Evolutionary conservation across 441 rosid genomes (phyloP), one percentile per base, ranked within the genome.

Genomic region (Flueggea neowawraea): DNA sequence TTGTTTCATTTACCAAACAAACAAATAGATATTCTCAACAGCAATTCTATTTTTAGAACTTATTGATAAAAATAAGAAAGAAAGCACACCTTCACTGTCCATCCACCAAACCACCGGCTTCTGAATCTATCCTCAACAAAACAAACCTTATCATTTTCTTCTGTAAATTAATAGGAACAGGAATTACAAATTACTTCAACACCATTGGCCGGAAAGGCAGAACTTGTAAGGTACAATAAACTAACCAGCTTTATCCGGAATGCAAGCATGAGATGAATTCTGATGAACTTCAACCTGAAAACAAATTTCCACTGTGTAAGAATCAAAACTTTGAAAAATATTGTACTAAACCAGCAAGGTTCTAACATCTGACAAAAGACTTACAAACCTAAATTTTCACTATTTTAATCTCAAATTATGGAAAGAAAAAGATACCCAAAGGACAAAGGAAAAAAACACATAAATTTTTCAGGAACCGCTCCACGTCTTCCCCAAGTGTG

Each of bases 31-130:
- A 22, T 22, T 22, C 28, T 22, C 28, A 1, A 22, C 28, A 22
- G 28, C 1, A 22, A 22, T 22, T 22, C 2, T 22, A 22, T 22
- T 1, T 22, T 22, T 22, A 22, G 28, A 1, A 22, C 28, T 22
- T 22, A 22, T 22, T 22, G 48, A 69, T 2, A n/a, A 17, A 33
- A 31, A 36, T 49, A 63, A 54, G 28, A 51, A 54, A 51, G 61
- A 69, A 43, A 33, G 54, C 36, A 69, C 57, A 82, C 83, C 82
- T 76, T 65, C 14, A 51, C 64, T 12, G 63, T 47, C 84, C 82
- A 80, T 63, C 81, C 80, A 65, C 83, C 80, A 13, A 80, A 69
- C 82, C 82, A 74, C 60, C 78, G 73, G 66, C 85, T 76, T 61
- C 57, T 66, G 60, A 66, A 80, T 67, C 72, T 68, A 54, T 71